Evolutionary conservation across 371 early-diverging fungal species (phyloP).

Genomic region (Umbelopsis sp.): DNA sequence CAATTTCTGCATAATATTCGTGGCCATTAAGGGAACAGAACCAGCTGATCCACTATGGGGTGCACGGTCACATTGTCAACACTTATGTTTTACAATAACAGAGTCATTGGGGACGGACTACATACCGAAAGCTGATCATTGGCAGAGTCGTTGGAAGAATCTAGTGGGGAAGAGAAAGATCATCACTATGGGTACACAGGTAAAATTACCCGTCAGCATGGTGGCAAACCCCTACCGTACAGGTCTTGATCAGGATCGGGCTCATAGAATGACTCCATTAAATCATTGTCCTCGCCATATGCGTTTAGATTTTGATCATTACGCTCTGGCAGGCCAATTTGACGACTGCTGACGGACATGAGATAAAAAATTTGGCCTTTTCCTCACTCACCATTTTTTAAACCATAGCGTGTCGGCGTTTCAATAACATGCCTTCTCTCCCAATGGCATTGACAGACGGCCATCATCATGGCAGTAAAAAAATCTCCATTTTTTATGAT

Average conservation of each 20-base stretch:
- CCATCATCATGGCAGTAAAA: too few relatives aligned
- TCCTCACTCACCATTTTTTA: too few relatives aligned
- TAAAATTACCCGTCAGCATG: neutral
- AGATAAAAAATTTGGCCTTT: neutral
- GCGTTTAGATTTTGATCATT: slow-evolving; percentile 8
- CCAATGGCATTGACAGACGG: too few relatives aligned
- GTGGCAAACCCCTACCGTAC: neutral
- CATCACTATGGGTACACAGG: neutral
- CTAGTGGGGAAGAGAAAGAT: neutral
- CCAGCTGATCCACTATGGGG: slow-evolving; percentile 81
- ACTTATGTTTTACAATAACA: neutral
- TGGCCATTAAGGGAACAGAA: slow-evolving; percentile 84
- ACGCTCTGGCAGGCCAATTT: slow-evolving; percentile 16
- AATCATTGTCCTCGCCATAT: slow-evolving; percentile 14
- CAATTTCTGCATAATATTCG: slow-evolving; percentile 85
- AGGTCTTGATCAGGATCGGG: slow-evolving; percentile 16
- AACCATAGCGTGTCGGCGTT: neutral
- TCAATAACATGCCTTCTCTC: neutral
- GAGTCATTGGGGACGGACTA: slow-evolving; percentile 5
- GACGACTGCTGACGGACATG: slow-evolving; percentile 13
- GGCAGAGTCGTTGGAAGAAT: slow-evolving; percentile 14
- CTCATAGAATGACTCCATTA: slow-evolving; percentile 17
- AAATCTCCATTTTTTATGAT: too few relatives aligned
- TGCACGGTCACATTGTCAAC: slow-evolving; percentile 16
- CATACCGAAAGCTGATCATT: slow-evolving; percentile 11